Evolutionary conservation across 352 stramenopile genomes (phyloP).

Genomic region (Globisporangium nagaii): DNA sequence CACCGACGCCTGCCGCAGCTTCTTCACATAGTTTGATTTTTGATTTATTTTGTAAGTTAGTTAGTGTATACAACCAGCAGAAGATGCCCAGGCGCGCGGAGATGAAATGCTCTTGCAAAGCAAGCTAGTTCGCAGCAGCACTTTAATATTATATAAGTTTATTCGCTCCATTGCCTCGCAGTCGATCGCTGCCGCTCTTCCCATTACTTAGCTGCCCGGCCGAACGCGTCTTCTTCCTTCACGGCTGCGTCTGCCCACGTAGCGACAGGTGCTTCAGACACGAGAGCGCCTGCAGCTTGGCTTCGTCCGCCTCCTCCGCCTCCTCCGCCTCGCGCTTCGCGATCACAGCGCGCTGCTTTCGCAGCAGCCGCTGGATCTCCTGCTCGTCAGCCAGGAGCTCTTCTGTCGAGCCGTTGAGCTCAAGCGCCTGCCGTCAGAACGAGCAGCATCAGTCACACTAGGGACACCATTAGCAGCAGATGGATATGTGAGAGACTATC

Average conservation of each 20-base stretch:
- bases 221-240: too few species aligned
- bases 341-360: conserved; percentile 33
- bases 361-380: conserved; percentile 41
- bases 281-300: conserved; percentile 59
- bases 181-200: too few species aligned
- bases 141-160: conserved; percentile 10
- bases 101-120: too few species aligned
- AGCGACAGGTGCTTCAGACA: conserved; percentile 68
- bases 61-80: conserved; percentile 12
- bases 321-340: conserved; percentile 38
- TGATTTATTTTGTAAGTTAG: conserved; percentile 15
- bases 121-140: not conserved
- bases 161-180: too few species aligned
- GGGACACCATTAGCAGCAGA: too few species aligned
- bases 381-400: conserved; percentile 40
- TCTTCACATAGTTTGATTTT: conserved; percentile 2
- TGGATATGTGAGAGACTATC: too few species aligned
- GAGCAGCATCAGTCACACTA: too few species aligned
- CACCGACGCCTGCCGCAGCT: too few species aligned
- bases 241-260: conserved; percentile 27
- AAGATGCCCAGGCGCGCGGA: not conserved
- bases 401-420: conserved; percentile 29
- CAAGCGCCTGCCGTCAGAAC: conserved; percentile 35
- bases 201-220: too few species aligned
- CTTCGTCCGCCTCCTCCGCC: conserved; percentile 19